Conservation (phyloP, 352 stramenopile genomes). For the Pythium folliculosum region DNA sequence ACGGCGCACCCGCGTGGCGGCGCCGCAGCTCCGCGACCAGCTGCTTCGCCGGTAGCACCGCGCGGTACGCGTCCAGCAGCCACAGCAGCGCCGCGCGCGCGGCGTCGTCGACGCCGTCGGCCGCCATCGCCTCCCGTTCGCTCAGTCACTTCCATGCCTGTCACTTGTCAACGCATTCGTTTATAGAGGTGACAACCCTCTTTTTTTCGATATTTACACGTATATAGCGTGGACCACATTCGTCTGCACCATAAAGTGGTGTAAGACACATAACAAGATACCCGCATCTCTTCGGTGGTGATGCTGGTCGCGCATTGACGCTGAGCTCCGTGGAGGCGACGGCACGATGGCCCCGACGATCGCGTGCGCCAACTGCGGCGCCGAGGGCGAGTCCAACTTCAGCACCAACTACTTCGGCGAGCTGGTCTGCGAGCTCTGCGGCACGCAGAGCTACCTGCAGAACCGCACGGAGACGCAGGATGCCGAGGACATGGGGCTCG, state of each 20-base stretch:
- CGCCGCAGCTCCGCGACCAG: constrained; percentile 44
- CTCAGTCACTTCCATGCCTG: background rate
- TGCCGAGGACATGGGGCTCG: constrained; percentile 68
- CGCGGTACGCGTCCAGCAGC: constrained; percentile 64
- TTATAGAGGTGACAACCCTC: constrained; percentile 1
- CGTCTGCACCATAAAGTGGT: background rate
- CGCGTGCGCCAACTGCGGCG: constrained; percentile 78
- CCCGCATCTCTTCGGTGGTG: background rate
- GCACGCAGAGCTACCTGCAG: constrained; percentile 83
- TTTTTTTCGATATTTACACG: background rate
- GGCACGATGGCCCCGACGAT: constrained; percentile 36
- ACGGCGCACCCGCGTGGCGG: constrained; percentile 16
- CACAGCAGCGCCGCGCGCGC: constrained; percentile 27
- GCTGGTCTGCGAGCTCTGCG: constrained; percentile 84
- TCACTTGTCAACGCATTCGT: background rate
- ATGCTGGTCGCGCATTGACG: no score
- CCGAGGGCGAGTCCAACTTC: constrained; percentile 74
- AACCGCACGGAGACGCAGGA: constrained; percentile 83
- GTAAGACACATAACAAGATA: no score
- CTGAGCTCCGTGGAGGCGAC: no score
- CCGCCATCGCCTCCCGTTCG: background rate
- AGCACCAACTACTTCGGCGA: constrained; percentile 85
- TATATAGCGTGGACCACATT: constrained; percentile 11
- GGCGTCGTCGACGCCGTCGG: background rate
- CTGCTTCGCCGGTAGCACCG: constrained; percentile 54